Percentiles rank a stretch among this genome's conserved stretches.
phyloP scores from a whole-genome alignment of 208 protist species.

The Trypanosoma boissoni region DNA sequence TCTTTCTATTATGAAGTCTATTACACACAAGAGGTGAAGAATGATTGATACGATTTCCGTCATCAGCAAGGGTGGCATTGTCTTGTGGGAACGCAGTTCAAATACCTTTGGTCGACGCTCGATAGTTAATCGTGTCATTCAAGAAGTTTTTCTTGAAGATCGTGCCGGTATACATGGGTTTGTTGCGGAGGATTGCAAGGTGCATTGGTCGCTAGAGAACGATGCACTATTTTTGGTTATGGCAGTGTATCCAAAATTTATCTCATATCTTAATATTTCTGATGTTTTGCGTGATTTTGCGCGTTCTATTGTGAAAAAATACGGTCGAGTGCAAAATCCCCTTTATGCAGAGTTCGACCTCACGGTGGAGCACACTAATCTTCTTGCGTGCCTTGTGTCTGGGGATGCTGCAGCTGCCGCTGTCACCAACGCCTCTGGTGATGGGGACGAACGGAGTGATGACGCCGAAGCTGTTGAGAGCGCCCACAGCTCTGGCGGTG shows the following conservation, averaged over 20 bases:
- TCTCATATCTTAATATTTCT: constrained; percentile 85
- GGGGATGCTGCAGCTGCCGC: constrained; percentile 24
- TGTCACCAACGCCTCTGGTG: too few species aligned
- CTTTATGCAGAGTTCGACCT: constrained; percentile 51
- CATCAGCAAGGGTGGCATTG: constrained; percentile 92
- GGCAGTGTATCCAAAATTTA: constrained; percentile 90
- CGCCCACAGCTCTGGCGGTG: constrained; percentile 7
- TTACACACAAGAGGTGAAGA: too few species aligned
- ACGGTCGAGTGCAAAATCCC: constrained; percentile 19
- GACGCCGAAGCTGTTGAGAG: background rate
- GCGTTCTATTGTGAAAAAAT: constrained; percentile 65
- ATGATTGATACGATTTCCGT: constrained; percentile 96
- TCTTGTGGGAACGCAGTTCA: constrained; percentile 86
- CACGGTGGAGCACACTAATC: constrained; percentile 34
- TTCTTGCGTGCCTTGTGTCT: constrained; percentile 46
- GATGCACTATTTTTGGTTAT: constrained; percentile 93
- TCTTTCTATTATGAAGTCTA: too few species aligned
- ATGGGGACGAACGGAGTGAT: too few species aligned
- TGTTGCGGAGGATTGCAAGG: constrained; percentile 77
- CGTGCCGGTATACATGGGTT: constrained; percentile 71
- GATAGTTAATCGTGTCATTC: constrained; percentile 91
- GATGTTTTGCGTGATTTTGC: constrained; percentile 82
- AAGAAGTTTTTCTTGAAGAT: constrained; percentile 93
- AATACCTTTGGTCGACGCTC: constrained; percentile 56
- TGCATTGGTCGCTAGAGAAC: constrained; percentile 93